These are phyloP conservation scores for Dendrostoma leiphaemia DNA, from an alignment of 2,329 filamentous ascomycete genomes.

Conservation along the genomic window DNA sequence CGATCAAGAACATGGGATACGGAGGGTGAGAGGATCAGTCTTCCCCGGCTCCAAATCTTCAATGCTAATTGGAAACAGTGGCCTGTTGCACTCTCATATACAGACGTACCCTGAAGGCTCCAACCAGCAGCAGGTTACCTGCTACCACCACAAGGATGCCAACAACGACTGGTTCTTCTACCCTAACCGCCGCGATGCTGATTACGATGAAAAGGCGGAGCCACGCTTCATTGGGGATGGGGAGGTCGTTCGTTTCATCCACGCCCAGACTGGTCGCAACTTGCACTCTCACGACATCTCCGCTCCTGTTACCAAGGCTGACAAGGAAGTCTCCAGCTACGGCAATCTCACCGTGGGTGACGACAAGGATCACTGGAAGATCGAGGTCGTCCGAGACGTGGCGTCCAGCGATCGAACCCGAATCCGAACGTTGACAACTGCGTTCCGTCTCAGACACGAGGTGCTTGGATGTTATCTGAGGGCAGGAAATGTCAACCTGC, in stretches of 20 bases:
- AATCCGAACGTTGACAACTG: slow-evolving; percentile 87
- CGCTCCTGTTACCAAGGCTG: slow-evolving; percentile 83
- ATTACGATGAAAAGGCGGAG: slow-evolving; percentile 69
- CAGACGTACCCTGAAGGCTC: slow-evolving; percentile 96
- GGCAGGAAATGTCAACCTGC: slow-evolving; percentile 92
- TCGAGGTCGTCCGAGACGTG: slow-evolving; percentile 89
- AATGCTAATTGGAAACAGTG: slow-evolving; percentile 41
- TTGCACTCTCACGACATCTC: slow-evolving; percentile 90
- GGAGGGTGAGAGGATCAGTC: slow-evolving; percentile 48
- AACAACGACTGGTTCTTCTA: slow-evolving; percentile 99
- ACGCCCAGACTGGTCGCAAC: slow-evolving; percentile 94
- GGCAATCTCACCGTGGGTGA: slow-evolving; percentile 95
- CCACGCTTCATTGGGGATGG: slow-evolving; percentile 77
- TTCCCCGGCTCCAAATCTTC: background rate
- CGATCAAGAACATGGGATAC: slow-evolving; percentile 99
- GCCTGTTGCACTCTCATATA: slow-evolving; percentile 92
- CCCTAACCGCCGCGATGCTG: slow-evolving; percentile 76
- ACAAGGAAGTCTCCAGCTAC: slow-evolving; percentile 93
- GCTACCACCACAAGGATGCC: slow-evolving; percentile 98
- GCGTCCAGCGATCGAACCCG: slow-evolving; percentile 81
- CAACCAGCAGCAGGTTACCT: slow-evolving; percentile 92
- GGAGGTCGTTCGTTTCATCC: slow-evolving; percentile 79
- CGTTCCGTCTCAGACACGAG: slow-evolving; percentile 83
- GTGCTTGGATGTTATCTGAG: slow-evolving; percentile 88
- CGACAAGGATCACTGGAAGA: slow-evolving; percentile 94